Evolutionary conservation across 2,329 filamentous ascomycete species (phyloP).

Genomic region (Alternaria novae-zelandiae): DNA sequence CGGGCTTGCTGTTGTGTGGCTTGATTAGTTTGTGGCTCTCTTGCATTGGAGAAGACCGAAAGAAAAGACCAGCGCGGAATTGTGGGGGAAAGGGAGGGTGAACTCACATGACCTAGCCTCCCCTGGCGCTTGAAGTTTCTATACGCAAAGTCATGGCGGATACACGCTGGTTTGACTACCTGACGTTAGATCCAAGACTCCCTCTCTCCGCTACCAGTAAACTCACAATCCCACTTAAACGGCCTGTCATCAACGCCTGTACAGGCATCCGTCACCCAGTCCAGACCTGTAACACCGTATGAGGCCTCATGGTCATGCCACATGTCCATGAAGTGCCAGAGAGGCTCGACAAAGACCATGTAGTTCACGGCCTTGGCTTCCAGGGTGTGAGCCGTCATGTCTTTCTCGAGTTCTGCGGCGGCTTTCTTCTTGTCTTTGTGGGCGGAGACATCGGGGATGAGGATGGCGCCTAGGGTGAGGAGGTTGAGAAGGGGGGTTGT

Average conservation of each 20-base stretch:
- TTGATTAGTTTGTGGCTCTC: neutral
- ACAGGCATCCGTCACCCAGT: neutral
- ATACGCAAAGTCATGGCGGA: neutral
- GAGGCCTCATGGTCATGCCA: neutral
- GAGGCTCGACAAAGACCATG: neutral
- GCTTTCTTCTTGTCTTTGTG: neutral
- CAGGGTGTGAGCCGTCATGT: neutral
- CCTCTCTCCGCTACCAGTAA: rapidly evolving
- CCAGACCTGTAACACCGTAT: neutral
- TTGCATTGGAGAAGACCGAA: neutral
- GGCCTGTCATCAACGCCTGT: neutral
- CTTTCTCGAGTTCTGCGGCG: neutral
- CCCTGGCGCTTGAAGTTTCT: neutral
- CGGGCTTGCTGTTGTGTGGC: neutral
- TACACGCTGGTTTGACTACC: neutral
- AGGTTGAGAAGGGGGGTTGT: neutral
- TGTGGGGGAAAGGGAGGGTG: rapidly evolving
- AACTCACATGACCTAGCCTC: neutral
- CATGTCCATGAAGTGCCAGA: neutral
- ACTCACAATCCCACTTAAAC: conserved; percentile 3
- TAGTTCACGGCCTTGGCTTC: neutral
- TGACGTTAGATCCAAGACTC: neutral
- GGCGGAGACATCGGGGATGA: neutral
- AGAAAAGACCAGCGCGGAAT: neutral
- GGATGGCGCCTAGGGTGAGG: neutral